A percentile compares a stretch with the other conserved stretches of the same genome.
Conservation (phyloP, 1,139 yeast genomes). For the Candida mesenterica region DNA sequence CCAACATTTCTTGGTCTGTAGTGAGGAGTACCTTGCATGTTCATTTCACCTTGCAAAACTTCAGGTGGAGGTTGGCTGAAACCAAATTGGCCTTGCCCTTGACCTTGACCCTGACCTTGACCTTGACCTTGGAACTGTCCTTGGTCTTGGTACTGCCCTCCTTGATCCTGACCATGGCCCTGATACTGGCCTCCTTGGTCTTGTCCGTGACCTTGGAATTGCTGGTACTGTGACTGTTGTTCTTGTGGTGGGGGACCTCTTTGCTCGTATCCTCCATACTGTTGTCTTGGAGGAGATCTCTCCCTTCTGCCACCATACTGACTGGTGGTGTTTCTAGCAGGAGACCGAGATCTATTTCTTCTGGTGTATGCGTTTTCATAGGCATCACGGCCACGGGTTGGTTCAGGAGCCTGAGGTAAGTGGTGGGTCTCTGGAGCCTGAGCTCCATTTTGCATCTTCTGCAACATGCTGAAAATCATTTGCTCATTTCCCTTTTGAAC, state of each 20-base stretch:
- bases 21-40: slow-evolving; percentile 68
- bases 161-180: slow-evolving; percentile 10
- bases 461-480: slow-evolving; percentile 42
- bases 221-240: slow-evolving; percentile 15
- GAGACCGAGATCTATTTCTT: slow-evolving; percentile 60
- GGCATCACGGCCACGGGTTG: slow-evolving; percentile 9
- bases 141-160: slow-evolving; percentile 7
- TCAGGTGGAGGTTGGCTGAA: slow-evolving; percentile 17
- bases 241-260: slow-evolving; percentile 7
- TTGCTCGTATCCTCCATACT: slow-evolving; percentile 13
- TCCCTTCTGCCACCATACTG: slow-evolving; percentile 22
- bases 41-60: slow-evolving; percentile 52
- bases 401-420: slow-evolving; percentile 9
- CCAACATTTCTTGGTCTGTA: slow-evolving; percentile 70
- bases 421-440: slow-evolving; percentile 9
- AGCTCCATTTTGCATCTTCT: slow-evolving; percentile 36
- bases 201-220: slow-evolving; percentile 11
- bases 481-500: slow-evolving; percentile 25
- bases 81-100: slow-evolving; percentile 3
- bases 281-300: slow-evolving; percentile 33
- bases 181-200: slow-evolving; percentile 10
- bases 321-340: slow-evolving; percentile 27
- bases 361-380: slow-evolving; percentile 35
- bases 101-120: slow-evolving; percentile 11
- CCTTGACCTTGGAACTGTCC: slow-evolving; percentile 6